Conservation (phyloP, 257 asterid species). For the Thymus mandschuricus region DNA sequence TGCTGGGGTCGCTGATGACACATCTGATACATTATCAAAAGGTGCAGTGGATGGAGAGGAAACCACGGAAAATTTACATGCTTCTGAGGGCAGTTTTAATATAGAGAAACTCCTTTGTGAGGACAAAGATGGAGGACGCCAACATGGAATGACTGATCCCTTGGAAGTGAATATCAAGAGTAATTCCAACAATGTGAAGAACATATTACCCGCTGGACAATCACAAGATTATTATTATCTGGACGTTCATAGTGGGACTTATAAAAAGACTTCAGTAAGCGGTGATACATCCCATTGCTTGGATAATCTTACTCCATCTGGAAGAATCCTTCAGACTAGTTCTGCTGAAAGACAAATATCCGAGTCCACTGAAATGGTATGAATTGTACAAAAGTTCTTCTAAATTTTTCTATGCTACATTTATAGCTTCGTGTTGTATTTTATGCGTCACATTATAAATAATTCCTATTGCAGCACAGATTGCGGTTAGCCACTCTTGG, state of each 20-base stretch:
- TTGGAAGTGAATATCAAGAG: slow-evolving; percentile 30
- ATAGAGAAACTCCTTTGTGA: slow-evolving; percentile 31
- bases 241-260: slow-evolving; percentile 32
- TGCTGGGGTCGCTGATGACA: slow-evolving; percentile 38
- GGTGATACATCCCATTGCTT: slow-evolving; percentile 31
- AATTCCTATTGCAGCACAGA: slow-evolving; percentile 4
- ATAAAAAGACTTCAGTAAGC: slow-evolving; percentile 32
- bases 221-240: slow-evolving; percentile 37
- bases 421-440: slow-evolving; percentile 16
- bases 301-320: slow-evolving; percentile 37
- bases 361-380: slow-evolving; percentile 48
- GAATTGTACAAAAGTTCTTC: neutral
- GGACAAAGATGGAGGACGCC: slow-evolving; percentile 35
- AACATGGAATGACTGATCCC: slow-evolving; percentile 32
- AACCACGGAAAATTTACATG: slow-evolving; percentile 33
- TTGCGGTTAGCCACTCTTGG: neutral
- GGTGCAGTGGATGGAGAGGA: slow-evolving; percentile 40
- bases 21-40: slow-evolving; percentile 46
- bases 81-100: slow-evolving; percentile 36
- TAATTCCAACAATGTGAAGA: slow-evolving; percentile 39
- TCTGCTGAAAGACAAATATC: slow-evolving; percentile 46
- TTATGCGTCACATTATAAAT: slow-evolving; percentile 4
- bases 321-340: slow-evolving; percentile 39
- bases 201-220: slow-evolving; percentile 29
- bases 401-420: slow-evolving; percentile 8